A percentile compares a stretch with the other conserved stretches of the same genome.
Evolutionary conservation across 495 filamentous ascomycete species (phyloP).

Genomic region (Haplographium delicatum): DNA sequence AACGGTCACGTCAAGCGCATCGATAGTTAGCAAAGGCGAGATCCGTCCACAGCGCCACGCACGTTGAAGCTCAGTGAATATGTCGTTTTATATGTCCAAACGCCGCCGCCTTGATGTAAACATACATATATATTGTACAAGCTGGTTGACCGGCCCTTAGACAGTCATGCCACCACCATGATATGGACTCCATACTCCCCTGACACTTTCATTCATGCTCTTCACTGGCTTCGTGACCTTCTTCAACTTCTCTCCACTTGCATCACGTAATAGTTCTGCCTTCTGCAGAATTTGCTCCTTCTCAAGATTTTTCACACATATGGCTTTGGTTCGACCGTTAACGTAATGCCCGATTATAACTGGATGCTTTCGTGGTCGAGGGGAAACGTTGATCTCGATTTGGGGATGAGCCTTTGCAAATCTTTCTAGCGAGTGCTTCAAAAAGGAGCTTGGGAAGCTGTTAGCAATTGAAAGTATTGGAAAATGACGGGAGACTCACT

Average conservation of each 20-base stretch:
- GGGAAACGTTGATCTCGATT: conserved; percentile 86
- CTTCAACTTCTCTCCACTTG: conserved; percentile 82
- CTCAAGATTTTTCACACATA: conserved; percentile 85
- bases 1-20: no score
- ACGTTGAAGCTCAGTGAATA: background rate
- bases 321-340: conserved; percentile 79
- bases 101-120: conserved; percentile 18
- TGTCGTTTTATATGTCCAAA: conserved; percentile 4
- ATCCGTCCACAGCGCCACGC: background rate
- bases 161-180: conserved; percentile 52
- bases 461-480: background rate
- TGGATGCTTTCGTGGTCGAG: conserved; percentile 81
- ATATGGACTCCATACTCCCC: conserved; percentile 92
- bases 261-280: conserved; percentile 70
- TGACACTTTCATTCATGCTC: conserved; percentile 85
- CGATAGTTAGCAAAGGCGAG: no score
- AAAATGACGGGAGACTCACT: conserved; percentile 51
- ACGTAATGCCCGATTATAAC: conserved; percentile 82
- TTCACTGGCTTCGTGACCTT: conserved; percentile 73
- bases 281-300: conserved; percentile 77
- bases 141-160: background rate
- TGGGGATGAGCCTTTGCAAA: conserved; percentile 81
- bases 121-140: conserved; percentile 14
- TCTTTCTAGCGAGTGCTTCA: conserved; percentile 63
- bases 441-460: conserved; percentile 57